Conservation (phyloP, 148 eudicot genomes). For the Silene latifolia region DNA sequence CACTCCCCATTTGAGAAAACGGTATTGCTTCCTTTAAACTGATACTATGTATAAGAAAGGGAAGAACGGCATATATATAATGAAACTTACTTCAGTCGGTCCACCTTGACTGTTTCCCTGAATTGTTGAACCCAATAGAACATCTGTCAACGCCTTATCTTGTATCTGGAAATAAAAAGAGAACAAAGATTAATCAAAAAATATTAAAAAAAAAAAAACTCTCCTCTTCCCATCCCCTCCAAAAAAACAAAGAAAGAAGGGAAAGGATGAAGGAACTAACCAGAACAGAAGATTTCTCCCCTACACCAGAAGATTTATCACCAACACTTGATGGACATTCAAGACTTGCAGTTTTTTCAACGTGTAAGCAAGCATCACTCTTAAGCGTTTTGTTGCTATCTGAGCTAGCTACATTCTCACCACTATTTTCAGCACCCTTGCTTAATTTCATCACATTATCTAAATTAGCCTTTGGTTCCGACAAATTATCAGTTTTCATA, state of each 20-base stretch:
- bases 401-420: background rate
- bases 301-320: constrained; percentile 17
- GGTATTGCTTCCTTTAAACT: background rate
- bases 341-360: constrained; percentile 15
- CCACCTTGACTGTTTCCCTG: constrained; percentile 9
- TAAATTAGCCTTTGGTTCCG: constrained; percentile 4
- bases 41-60: background rate
- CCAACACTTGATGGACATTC: constrained; percentile 19
- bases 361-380: constrained; percentile 20
- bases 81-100: constrained; percentile 13
- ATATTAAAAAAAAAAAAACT: background rate
- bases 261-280: constrained; percentile 24
- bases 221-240: too few species aligned
- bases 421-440: constrained; percentile 5
- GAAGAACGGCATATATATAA: background rate
- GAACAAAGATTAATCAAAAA: background rate
- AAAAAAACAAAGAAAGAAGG: background rate
- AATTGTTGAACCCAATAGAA: constrained; percentile 12
- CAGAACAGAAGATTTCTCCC: constrained; percentile 25
- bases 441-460: constrained; percentile 3
- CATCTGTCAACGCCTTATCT: constrained; percentile 12
- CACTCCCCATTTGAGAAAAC: constrained; percentile 7
- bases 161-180: constrained; percentile 19
- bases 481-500: constrained; percentile 21
- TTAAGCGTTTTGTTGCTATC: constrained; percentile 11